phyloP scores from a whole-genome alignment of 2,329 filamentous ascomycete genomes.

The Pyrenophora seminiperda region DNA sequence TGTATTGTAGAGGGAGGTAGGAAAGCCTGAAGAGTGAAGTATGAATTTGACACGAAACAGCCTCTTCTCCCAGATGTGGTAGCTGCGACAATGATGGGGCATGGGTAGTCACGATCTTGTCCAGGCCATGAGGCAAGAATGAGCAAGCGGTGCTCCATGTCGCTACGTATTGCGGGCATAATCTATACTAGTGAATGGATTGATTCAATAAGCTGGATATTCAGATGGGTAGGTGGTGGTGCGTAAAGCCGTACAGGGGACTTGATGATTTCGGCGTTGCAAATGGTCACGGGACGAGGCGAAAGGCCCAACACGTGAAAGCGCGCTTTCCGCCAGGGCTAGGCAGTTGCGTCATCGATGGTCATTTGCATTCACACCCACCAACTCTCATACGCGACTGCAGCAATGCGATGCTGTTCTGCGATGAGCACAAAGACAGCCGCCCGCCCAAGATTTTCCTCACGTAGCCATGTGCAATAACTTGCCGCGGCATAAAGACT shows the following conservation, averaged over 20 bases:
- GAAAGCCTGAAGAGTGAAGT: not conserved
- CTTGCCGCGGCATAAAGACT: not conserved
- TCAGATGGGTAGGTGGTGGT: not conserved
- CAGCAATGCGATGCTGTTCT: not conserved
- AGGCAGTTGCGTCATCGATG: conserved; percentile 17
- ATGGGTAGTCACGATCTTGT: conserved; percentile 1
- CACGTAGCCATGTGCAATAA: not conserved
- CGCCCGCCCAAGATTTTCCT: too few relatives aligned
- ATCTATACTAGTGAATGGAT: too few relatives aligned
- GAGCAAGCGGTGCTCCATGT: not conserved
- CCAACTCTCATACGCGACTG: not conserved
- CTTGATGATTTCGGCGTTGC: not conserved
- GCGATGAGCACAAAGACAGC: too few relatives aligned
- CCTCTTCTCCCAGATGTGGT: not conserved
- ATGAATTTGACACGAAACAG: not conserved
- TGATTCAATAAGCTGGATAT: too few relatives aligned
- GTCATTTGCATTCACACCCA: conserved; percentile 6
- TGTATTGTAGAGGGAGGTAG: not conserved
- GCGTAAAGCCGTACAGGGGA: not conserved
- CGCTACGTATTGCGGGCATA: too few relatives aligned
- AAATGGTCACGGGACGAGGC: not conserved
- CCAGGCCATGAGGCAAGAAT: not conserved
- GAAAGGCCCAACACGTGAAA: conserved; percentile 16
- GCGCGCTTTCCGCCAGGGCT: conserved; percentile 6
- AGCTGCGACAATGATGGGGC: not conserved